Conservation (phyloP, 805 yeast species). For the Ogataea neopini region DNA sequence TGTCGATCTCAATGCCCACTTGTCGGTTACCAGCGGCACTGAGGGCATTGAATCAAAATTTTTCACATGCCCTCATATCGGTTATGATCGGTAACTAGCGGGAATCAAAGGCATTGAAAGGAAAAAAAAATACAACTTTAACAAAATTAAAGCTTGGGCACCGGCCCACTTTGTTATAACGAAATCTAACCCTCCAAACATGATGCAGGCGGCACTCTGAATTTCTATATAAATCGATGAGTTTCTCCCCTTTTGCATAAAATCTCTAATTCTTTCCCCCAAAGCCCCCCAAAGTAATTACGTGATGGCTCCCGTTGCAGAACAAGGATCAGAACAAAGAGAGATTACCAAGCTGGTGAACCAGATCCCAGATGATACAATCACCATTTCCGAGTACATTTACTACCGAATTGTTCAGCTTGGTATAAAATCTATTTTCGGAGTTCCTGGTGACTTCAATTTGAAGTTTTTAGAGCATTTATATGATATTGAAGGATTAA, state of each 20-base stretch:
- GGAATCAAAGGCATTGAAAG: not conserved
- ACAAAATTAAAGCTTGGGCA: no score
- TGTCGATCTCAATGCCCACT: no score
- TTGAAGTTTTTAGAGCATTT: slow-evolving; percentile 49
- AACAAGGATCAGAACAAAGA: slow-evolving; percentile 5
- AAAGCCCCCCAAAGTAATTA: no score
- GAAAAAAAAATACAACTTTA: not conserved
- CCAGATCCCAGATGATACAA: slow-evolving; percentile 14
- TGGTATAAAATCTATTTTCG: slow-evolving; percentile 48
- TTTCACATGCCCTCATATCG: no score
- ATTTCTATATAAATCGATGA: not conserved
- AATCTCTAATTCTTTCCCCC: no score
- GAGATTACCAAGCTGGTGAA: slow-evolving; percentile 11
- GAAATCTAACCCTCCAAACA: no score
- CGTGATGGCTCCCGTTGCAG: slow-evolving; percentile 27
- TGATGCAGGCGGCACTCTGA: no score
- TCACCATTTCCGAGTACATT: slow-evolving; percentile 45
- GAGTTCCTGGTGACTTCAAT: slow-evolving; percentile 65
- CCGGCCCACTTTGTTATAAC: no score
- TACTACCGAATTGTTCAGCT: slow-evolving; percentile 45
- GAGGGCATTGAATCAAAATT: no score
- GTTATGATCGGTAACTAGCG: no score
- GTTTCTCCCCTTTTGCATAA: not conserved
- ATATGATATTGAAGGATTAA: slow-evolving; percentile 32
- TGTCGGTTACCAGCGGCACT: not conserved